These are phyloP conservation scores for Herpetomonas tarakana DNA, from an alignment of 208 protist species.

Conservation along the genomic window DNA sequence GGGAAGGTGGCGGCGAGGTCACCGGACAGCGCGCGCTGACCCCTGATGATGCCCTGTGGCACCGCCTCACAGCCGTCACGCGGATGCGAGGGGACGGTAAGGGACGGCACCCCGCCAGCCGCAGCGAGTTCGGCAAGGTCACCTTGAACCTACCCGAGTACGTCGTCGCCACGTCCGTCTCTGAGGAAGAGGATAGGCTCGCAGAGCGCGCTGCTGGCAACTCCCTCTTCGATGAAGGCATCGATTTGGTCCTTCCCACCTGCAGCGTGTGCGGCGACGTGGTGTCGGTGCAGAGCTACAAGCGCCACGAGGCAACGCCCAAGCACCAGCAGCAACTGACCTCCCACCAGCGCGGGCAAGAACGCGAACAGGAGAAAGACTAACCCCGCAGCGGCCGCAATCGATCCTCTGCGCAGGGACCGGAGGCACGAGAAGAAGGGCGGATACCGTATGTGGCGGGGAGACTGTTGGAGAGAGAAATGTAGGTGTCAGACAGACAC, in stretches of 20 bases:
- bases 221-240: not conserved
- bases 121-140: not conserved
- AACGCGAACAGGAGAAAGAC: no score
- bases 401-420: no score
- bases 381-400: no score
- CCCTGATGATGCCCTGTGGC: not conserved
- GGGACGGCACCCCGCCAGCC: not conserved
- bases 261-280: not conserved
- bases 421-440: no score
- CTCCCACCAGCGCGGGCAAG: no score
- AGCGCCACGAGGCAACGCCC: not conserved
- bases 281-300: not conserved
- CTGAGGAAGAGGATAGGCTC: not conserved
- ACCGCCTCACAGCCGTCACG: not conserved
- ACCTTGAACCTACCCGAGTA: not conserved
- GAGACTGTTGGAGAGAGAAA: no score
- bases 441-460: no score
- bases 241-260: not conserved
- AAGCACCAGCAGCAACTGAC: not conserved
- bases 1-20: no score
- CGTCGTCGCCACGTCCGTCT: not conserved
- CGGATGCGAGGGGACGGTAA: not conserved
- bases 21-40: no score
- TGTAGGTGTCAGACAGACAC: no score
- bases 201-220: not conserved